Base-by-base conservation (phyloP, 306 rosid species). In the Cicer cuneatum region DNA sequence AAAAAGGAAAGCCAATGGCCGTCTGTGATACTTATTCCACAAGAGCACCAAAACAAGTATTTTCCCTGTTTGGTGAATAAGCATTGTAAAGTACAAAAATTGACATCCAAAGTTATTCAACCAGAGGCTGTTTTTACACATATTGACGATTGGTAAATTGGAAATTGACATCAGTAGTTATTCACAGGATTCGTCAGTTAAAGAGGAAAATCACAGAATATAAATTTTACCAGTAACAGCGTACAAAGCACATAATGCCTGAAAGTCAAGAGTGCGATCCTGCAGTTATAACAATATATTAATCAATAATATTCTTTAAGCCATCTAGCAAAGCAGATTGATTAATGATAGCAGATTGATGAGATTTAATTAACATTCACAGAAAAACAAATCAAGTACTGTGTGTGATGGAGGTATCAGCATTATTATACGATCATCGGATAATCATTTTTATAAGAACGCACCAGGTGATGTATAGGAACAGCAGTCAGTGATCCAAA, bases 401-500 rank as follows among this genome's bases (percentile, higher is more conserved):
- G 68, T 57, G 18, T 48, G 35, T 40, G 71, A 66, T 35, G 48
- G 35, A 14, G 18, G 15, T 59, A 53, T 49, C 49, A 40, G 74
- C 68, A 78, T 57, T 10, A 12, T 64, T 57, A 65, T 78, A 15
- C 6, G 68, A 58, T 73, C 43, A 68, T 59, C 29, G 48, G 37
- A 47, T 63, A 41, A 58, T 38, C n/a, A 67, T 51, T 37, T 52
- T 46, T 18, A 21, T 45, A 68, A 66, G 39, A 79, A 75, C 43
- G 85, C 94, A 94, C 98, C 88, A 94, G 85, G 75, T 94, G 98
- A 80, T 89, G 97, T 82, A 94, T 88, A 60, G 98, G 98, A 45
- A 94, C 97, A 43, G 94, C 88, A 78, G 91, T 90, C 16, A 94
- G 97, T 66, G 97, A 86, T 77, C 98, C 98, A 83, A 94, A 91